phyloP scores from a whole-genome alignment of 2,329 filamentous ascomycete genomes.

The Pestalotiopsis fici region DNA sequence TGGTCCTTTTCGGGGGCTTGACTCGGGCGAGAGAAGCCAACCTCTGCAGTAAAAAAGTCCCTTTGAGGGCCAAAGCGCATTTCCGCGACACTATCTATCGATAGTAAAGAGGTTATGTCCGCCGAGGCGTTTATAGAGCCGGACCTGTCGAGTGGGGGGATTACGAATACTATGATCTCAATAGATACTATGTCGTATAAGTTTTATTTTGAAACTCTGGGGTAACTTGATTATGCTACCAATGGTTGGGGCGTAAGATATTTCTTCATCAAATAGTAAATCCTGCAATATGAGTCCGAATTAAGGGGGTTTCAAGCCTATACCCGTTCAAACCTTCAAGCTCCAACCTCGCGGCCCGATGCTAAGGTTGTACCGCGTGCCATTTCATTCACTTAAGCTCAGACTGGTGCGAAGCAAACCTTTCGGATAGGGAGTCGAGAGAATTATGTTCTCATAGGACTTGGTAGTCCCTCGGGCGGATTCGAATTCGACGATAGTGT shows the following conservation, averaged over 20 bases:
- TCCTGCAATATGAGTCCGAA: not conserved
- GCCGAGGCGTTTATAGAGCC: not conserved
- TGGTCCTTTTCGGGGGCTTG: not conserved
- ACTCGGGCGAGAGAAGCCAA: not conserved
- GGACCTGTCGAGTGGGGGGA: not conserved
- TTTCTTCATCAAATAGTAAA: not conserved
- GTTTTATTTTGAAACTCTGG: not conserved
- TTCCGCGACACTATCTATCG: not conserved
- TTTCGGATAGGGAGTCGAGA: not conserved
- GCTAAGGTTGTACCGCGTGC: not conserved
- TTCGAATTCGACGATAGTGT: too few species aligned
- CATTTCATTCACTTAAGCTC: not conserved
- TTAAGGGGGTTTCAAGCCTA: not conserved
- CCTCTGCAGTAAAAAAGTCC: not conserved
- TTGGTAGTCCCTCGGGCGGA: too few species aligned
- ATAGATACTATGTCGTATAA: too few species aligned
- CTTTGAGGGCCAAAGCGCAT: not conserved
- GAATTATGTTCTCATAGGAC: too few species aligned
- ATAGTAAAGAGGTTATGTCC: not conserved
- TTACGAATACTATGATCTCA: not conserved
- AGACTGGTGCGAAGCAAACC: not conserved
- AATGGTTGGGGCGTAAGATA: not conserved
- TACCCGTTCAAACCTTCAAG: not conserved
- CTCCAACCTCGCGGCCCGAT: not conserved
- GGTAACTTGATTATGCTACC: not conserved